Percentiles rank a stretch among this genome's conserved stretches.
These are phyloP conservation scores for Boletellus sp. DNA, from an alignment of 768 basidiomycete species.

Conservation along the genomic window DNA sequence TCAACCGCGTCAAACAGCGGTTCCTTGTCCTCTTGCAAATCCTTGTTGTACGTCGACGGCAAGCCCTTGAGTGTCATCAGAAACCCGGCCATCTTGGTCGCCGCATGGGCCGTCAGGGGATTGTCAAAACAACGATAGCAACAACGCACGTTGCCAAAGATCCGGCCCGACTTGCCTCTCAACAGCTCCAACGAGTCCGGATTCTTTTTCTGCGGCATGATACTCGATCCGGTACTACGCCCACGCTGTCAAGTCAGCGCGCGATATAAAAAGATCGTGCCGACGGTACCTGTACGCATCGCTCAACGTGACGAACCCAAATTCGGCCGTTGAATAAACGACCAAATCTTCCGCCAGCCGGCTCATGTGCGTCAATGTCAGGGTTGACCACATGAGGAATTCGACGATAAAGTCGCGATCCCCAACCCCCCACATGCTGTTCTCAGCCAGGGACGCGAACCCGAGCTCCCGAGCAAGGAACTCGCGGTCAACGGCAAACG, in stretches of 20 bases:
- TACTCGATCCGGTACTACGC: constrained; percentile 91
- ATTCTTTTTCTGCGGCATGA: constrained; percentile 99
- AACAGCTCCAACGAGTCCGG: constrained; percentile 94
- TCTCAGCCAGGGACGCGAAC: constrained; percentile 85
- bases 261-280: background rate
- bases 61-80: constrained; percentile 96
- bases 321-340: constrained; percentile 95
- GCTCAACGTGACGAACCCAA: constrained; percentile 92
- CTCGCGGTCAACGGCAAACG: constrained; percentile 90
- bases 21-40: constrained; percentile 98
- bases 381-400: constrained; percentile 93
- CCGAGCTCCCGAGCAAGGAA: constrained; percentile 89
- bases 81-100: constrained; percentile 85
- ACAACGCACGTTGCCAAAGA: constrained; percentile 82
- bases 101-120: background rate
- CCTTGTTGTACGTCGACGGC: constrained; percentile 99
- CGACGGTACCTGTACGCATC: constrained; percentile 89
- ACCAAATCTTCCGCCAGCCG: constrained; percentile 95
- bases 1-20: constrained; percentile 93
- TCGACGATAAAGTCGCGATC: constrained; percentile 98
- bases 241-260: background rate
- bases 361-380: constrained; percentile 92
- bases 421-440: constrained; percentile 94
- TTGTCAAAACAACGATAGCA: background rate
- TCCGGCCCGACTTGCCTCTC: constrained; percentile 90